These are phyloP conservation scores for Leccinum fibrillosum DNA, from an alignment of 768 basidiomycete species.

Conservation along the genomic window DNA sequence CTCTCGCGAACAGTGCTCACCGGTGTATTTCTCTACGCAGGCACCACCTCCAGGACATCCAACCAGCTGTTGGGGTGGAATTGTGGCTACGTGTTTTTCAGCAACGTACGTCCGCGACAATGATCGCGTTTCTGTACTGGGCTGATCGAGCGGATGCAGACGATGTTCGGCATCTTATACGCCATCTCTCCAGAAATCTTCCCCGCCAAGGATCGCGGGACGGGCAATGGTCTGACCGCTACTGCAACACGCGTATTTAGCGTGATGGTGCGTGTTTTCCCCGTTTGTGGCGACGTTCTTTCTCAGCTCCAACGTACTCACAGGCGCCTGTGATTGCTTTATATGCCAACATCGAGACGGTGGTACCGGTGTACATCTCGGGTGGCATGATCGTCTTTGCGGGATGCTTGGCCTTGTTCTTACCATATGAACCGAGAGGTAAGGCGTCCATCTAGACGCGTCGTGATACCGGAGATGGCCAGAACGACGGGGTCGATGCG, in stretches of 20 bases:
- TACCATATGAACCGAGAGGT: constrained; percentile 75
- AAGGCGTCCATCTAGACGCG: constrained; percentile 60
- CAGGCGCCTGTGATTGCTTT: constrained; percentile 58
- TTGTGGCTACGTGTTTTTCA: constrained; percentile 67
- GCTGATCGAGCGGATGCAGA: constrained; percentile 30
- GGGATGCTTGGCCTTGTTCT: constrained; percentile 54
- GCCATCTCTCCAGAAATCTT: constrained; percentile 69
- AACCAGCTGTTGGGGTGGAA: constrained; percentile 75
- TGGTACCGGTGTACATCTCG: constrained; percentile 70
- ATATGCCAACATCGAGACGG: constrained; percentile 59
- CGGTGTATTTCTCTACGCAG: constrained; percentile 70
- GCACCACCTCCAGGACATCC: constrained; percentile 70
- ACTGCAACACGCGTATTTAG: constrained; percentile 64
- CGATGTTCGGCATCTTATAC: constrained; percentile 77
- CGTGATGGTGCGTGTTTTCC: constrained; percentile 45
- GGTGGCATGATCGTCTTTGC: constrained; percentile 61
- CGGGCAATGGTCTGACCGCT: constrained; percentile 63
- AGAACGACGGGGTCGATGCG: neutral
- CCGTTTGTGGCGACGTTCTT: neutral
- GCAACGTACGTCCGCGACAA: constrained; percentile 42
- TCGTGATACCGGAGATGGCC: neutral
- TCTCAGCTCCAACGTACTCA: neutral
- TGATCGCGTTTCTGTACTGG: neutral
- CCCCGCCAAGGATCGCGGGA: constrained; percentile 69
- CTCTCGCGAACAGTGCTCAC: constrained; percentile 57